Evolutionary conservation across 1,284 basidiomycete species (phyloP).

Genomic region (Taiwanofungus camphoratus): DNA sequence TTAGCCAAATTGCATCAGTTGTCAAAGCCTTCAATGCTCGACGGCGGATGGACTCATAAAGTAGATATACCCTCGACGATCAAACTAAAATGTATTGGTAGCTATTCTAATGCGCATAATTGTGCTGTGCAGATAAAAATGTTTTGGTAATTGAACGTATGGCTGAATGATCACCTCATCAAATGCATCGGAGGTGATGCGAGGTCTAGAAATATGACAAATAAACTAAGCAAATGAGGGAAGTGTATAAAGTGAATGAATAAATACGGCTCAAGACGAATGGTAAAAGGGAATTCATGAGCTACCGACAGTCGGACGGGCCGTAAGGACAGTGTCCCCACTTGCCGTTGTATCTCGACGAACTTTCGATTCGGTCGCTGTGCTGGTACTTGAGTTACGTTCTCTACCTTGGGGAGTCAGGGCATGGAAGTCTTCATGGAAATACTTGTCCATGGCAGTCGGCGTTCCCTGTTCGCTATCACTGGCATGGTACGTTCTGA

Average conservation of each 20-base stretch:
- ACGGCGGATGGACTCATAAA: conserved; percentile 58
- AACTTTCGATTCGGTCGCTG: conserved; percentile 22
- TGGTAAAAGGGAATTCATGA: conserved; percentile 1
- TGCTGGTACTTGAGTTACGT: conserved; percentile 26
- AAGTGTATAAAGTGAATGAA: conserved; percentile 15
- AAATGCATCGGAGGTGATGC: too few relatives aligned
- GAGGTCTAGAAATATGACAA: conserved; percentile 3
- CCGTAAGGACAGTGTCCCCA: conserved; percentile 22
- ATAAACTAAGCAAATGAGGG: conserved; percentile 3
- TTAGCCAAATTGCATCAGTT: conserved; percentile 63
- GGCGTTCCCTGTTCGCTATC: conserved; percentile 25
- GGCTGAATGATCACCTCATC: too few relatives aligned
- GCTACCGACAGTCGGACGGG: conserved; percentile 8
- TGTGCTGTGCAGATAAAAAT: conserved; percentile 7
- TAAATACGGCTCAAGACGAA: conserved; percentile 16
- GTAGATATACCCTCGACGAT: conserved; percentile 1
- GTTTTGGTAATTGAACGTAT: conserved; percentile 10
- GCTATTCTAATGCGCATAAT: conserved; percentile 1
- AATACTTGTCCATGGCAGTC: conserved; percentile 14
- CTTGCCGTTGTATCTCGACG: conserved; percentile 12
- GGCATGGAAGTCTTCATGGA: conserved; percentile 20
- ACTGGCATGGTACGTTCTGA: conserved; percentile 15
- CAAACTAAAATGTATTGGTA: conserved; percentile 9
- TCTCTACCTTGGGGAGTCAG: conserved; percentile 16
- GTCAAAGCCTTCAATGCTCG: conserved; percentile 71